These are phyloP conservation scores for Sindora glabra DNA, from an alignment of 306 rosid species.

Conservation along the genomic window DNA sequence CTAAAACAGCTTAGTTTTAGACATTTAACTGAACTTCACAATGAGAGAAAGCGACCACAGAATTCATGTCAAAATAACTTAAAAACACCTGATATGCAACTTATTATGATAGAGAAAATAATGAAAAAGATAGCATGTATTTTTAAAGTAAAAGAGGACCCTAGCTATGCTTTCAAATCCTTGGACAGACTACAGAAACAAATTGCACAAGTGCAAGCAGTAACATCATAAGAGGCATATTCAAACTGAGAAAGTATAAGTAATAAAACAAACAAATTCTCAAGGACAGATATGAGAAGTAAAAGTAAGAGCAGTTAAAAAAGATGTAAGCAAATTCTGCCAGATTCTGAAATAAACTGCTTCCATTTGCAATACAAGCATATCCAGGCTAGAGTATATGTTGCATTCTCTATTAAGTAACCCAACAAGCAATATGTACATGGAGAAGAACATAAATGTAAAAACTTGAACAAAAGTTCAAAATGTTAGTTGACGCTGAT, in stretches of 20 bases:
- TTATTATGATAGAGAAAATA: neutral
- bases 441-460: neutral
- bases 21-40: neutral
- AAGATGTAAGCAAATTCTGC: neutral
- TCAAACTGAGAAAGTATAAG: slow-evolving; percentile 1
- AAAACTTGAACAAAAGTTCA: neutral
- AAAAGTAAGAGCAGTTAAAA: neutral
- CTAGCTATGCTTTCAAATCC: neutral
- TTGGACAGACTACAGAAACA: neutral
- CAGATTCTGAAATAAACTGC: neutral
- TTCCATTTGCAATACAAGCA: neutral
- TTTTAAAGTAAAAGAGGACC: slow-evolving; percentile 5
- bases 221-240: slow-evolving; percentile 2
- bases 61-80: neutral
- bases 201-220: neutral
- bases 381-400: neutral
- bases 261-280: neutral
- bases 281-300: neutral
- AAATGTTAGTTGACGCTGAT: neutral
- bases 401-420: neutral
- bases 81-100: neutral
- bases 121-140: neutral
- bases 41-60: neutral
- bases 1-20: too few relatives aligned
- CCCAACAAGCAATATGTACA: neutral